These are phyloP conservation scores for Brassica nigra DNA, from an alignment of 345 rosid species.

Conservation along the genomic window DNA sequence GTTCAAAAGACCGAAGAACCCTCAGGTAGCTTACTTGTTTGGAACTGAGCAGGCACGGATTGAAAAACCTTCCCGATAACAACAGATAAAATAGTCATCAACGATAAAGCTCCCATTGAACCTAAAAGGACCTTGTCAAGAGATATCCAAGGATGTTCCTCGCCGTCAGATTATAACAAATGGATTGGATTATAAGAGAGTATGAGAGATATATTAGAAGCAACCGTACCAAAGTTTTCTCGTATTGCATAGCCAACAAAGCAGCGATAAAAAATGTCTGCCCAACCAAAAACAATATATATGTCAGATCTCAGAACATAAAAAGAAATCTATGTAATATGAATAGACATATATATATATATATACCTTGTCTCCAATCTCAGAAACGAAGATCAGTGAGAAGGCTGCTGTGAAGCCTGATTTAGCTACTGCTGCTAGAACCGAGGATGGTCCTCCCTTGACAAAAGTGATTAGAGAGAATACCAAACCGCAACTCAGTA, in stretches of 20 bases:
- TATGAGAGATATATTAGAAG: slow-evolving; percentile 25
- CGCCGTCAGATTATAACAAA: slow-evolving; percentile 6
- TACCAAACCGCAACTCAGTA: slow-evolving; percentile 69
- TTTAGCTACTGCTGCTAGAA: slow-evolving; percentile 82
- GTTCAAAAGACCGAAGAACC: background rate
- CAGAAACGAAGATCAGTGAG: slow-evolving; percentile 91
- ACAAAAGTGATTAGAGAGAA: slow-evolving; percentile 71
- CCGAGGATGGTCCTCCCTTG: slow-evolving; percentile 73
- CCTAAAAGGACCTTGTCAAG: slow-evolving; percentile 90
- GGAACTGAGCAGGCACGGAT: slow-evolving; percentile 97
- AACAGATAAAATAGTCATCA: slow-evolving; percentile 92
- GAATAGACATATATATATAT: background rate
- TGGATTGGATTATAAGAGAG: slow-evolving; percentile 19
- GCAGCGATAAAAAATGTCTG: slow-evolving; percentile 99
- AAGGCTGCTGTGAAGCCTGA: slow-evolving; percentile 98
- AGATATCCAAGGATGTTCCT: slow-evolving; percentile 29
- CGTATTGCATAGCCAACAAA: slow-evolving; percentile 96
- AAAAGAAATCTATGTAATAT: background rate
- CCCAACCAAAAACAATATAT: slow-evolving; percentile 30
- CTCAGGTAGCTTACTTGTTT: slow-evolving; percentile 66
- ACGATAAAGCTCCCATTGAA: slow-evolving; percentile 94
- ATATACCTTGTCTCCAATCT: slow-evolving; percentile 95
- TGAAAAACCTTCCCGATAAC: slow-evolving; percentile 87
- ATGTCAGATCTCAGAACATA: background rate
- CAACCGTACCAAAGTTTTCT: slow-evolving; percentile 81